Evolutionary conservation across 164 flowering plant genomes (phyloP).

Genomic region (Saururus chinensis): DNA sequence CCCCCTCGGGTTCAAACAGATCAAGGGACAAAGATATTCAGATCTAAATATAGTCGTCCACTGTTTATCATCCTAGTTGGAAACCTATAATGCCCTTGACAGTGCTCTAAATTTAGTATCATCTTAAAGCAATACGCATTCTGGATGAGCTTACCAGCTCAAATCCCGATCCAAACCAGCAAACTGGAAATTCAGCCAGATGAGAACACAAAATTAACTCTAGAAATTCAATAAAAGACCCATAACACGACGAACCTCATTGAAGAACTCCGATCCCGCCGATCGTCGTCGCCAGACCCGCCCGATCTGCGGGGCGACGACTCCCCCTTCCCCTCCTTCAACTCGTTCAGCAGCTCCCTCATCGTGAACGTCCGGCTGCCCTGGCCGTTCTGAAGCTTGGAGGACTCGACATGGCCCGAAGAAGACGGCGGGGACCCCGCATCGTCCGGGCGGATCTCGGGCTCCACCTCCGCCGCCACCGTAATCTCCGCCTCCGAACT

Average conservation of each 20-base stretch:
- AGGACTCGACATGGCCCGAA: neutral
- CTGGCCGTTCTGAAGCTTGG: neutral
- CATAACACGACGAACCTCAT: neutral
- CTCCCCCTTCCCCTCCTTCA: constrained; percentile 5
- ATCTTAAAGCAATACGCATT: too few species aligned
- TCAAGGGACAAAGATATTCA: too few species aligned
- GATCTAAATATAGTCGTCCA: too few species aligned
- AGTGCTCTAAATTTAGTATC: too few species aligned
- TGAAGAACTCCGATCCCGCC: neutral
- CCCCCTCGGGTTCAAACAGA: too few species aligned
- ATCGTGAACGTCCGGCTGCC: constrained; percentile 5
- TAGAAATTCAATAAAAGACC: too few species aligned
- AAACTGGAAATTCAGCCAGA: neutral
- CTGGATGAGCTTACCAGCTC: neutral
- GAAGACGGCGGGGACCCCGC: neutral
- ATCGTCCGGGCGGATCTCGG: neutral
- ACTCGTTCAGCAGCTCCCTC: constrained; percentile 3
- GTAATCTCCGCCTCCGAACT: neutral
- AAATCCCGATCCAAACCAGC: neutral
- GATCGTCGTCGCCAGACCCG: neutral
- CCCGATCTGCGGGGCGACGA: constrained; percentile 1
- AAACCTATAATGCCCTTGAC: too few species aligned
- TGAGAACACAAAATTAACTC: neutral
- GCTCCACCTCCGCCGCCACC: neutral
- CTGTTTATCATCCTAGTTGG: too few species aligned